Base-by-base conservation (phyloP, 139 green algal species). In the Ettlia oleoabundans region DNA sequence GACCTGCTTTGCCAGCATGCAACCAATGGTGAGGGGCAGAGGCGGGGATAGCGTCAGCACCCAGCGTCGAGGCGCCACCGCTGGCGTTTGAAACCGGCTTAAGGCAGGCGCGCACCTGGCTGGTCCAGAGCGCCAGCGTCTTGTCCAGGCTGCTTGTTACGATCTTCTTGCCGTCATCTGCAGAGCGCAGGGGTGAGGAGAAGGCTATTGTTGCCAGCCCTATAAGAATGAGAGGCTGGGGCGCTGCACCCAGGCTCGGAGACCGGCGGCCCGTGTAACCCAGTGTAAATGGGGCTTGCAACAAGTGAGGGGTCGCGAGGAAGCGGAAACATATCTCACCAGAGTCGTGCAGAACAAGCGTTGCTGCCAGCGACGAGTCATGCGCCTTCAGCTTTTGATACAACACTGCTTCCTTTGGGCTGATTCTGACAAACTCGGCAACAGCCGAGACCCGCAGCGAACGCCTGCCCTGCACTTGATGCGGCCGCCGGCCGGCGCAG, bases 131-230 rank as follows among this genome's bases (percentile, higher is more conserved):
- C 0, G 82, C 85, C 32, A 95, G 62, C 2, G 87, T 84, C 58
- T 94, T 94, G 69, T 94, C 91, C 38, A 94, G 61, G 6, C 89
- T 90, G 4, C 82, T 73, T 24, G 89, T 94, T 2, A 90, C 40
- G 2, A 94, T 40, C 38, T 89, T 65, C 83, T 93, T 94, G 15
- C 58, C 22, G 8, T 69, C 38, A 26, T 79, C 86, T 87, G 77
- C 70, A 76, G 33, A 7, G 78, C 18, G 32, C 9, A n/a, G 42
- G 63, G 5, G n/a, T 2, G 18, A 24, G 22, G 4, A 37, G 28
- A 41, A 35, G 19, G n/a, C 35, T 15, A 7, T 58, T 19, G 33
- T 32, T 33, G 24, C 30, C 26, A 30, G 37, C n/a, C 24, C n/a
- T n/a, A n/a, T n/a, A n/a, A n/a, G n/a, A n/a, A n/a, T n/a, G n/a